Percentiles rank a stretch among this genome's conserved stretches.
Evolutionary conservation across 139 green algal species (phyloP).

Genomic region (Chlamydomonas asymmetrica): DNA sequence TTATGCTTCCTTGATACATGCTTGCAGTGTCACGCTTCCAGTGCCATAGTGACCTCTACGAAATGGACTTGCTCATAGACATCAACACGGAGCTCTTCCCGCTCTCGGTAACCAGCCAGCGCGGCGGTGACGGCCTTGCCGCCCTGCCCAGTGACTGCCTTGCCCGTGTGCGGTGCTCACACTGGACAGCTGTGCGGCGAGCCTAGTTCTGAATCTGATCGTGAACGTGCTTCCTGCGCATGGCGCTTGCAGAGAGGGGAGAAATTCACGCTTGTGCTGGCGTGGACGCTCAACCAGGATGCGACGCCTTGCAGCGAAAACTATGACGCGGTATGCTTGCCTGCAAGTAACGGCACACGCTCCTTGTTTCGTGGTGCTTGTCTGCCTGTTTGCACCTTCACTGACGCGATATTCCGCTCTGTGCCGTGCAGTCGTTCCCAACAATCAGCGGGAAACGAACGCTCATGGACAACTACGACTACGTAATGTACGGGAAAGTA

Average conservation of each 20-base stretch:
- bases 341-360: no score
- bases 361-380: no score
- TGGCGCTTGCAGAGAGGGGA: constrained; percentile 37
- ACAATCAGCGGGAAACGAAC: constrained; percentile 52
- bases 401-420: no score
- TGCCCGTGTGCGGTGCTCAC: no score
- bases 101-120: constrained; percentile 53
- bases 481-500: constrained; percentile 95
- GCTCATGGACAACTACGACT: constrained; percentile 93
- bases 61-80: constrained; percentile 92
- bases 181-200: no score
- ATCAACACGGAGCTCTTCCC: constrained; percentile 95
- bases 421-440: constrained; percentile 52
- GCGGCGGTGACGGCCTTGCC: not conserved
- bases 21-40: constrained; percentile 82
- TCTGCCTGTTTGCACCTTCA: no score
- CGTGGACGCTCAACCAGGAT: constrained; percentile 82
- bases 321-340: constrained; percentile 62
- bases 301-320: constrained; percentile 53
- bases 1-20: not conserved
- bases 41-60: constrained; percentile 83
- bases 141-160: no score
- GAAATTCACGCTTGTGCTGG: constrained; percentile 85
- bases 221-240: no score
- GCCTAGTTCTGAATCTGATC: no score